Conservation (phyloP, 805 yeast genomes). For the Soucietia sequanensis region DNA sequence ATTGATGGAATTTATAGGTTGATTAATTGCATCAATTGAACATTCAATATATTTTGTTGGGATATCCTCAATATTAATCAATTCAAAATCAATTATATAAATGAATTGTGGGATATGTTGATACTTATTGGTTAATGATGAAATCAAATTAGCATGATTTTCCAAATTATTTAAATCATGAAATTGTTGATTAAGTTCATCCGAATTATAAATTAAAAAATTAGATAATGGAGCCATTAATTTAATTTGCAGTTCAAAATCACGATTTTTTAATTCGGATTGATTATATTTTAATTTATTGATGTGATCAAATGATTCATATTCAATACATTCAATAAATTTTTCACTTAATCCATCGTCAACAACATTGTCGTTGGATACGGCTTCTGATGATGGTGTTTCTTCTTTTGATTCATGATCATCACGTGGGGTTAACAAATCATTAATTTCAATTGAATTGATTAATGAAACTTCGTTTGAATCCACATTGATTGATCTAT, state of each 20-base stretch:
- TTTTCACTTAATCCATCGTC: constrained; percentile 2
- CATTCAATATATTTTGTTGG: background rate
- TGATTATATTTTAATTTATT: constrained; percentile 5
- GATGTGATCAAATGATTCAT: constrained; percentile 7
- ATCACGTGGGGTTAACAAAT: constrained; percentile 9
- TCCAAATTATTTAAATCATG: no score
- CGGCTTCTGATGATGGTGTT: background rate
- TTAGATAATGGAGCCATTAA: constrained; percentile 32
- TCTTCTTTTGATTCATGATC: background rate
- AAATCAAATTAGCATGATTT: constrained; percentile 11
- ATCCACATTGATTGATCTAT: constrained; percentile 7
- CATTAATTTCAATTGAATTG: constrained; percentile 17
- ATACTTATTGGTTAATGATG: constrained; percentile 13
- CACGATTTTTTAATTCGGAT: constrained; percentile 25
- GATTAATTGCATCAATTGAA: background rate
- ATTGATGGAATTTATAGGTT: constrained; percentile 15
- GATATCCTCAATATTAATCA: background rate
- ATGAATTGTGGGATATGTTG: constrained; percentile 9
- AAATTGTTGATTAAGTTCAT: no score
- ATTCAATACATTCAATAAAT: constrained; percentile 2
- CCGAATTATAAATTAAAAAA: constrained; percentile 28
- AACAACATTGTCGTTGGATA: constrained; percentile 1
- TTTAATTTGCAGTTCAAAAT: constrained; percentile 26
- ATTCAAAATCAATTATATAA: constrained; percentile 18
- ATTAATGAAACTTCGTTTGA: constrained; percentile 9